Base-by-base conservation (phyloP, 1,139 yeast genomes). In the Eremothecium cymbalariae region DNA sequence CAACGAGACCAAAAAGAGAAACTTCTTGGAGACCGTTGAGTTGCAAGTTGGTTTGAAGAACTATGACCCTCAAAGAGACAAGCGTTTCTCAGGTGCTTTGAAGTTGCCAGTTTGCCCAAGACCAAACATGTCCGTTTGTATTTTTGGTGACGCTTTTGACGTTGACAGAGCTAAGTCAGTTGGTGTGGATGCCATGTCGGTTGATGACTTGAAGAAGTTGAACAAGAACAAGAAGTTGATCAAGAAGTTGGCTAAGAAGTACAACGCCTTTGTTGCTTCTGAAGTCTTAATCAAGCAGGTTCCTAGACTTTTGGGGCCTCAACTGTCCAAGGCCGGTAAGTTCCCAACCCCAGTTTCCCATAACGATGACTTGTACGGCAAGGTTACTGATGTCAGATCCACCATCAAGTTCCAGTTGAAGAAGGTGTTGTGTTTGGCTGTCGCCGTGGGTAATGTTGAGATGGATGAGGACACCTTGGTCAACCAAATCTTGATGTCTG, bases 51-150 rank as follows among this genome's bases (percentile, higher is more conserved):
- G 98, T 70, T 80, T 93, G 64, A 93, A 93, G 90, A 90, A 90
- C 94, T 93, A 93, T 75, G 99, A 93, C 72, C 97, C 99, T 67
- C 98, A 93, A 78, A 88, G 99, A 83, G 99, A 93, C 74, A 93
- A 93, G 90, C 97, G 99, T 85, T 93, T 93, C 97, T 88, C 97
- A 68, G 99, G 99, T 77, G 67, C 97, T 65, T 81, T 93, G 75
- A 90, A 81, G 76, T 79, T 93, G 63, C 99, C 99, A 65, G 80
- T 80, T 67, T 95, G 94, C 57, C 98, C 98, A 76, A 93, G 99
- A 80, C 99, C 99, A 74, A 90, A 90, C 95, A 85, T 93, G 97
- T 84, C 97, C 72, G 72, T 93, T 76, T 93, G 98, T 75, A 86
- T 93, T 67, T 90, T 93, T 63, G 99, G 98, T 81, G 98, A 93